Conservation (phyloP, 2,329 filamentous ascomycete genomes). For the Teratosphaeria zuluensis region DNA sequence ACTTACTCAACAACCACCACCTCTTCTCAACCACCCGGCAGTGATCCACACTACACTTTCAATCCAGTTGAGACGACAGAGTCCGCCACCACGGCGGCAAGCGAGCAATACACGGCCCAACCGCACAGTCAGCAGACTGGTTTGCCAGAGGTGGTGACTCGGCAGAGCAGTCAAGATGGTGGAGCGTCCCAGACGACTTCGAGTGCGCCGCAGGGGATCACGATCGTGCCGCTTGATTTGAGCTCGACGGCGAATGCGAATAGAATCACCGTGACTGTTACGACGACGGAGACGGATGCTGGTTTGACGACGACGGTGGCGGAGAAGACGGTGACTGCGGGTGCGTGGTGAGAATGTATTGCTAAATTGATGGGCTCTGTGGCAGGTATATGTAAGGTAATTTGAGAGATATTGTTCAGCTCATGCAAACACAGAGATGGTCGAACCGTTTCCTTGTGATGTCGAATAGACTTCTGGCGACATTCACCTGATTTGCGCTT, state of each 20-base stretch:
- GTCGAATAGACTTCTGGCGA: conserved; percentile 29
- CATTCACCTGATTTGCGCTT: conserved; percentile 32
- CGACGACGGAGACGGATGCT: conserved; percentile 9
- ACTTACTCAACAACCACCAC: not conserved
- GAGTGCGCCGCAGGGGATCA: conserved; percentile 12
- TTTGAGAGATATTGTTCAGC: too few relatives aligned
- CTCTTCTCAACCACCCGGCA: not conserved
- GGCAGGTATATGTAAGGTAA: too few relatives aligned
- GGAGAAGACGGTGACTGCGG: conserved; percentile 11
- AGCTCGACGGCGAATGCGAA: not conserved
- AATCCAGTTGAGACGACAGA: not conserved
- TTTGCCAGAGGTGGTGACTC: conserved; percentile 5
- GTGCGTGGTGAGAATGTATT: not conserved
- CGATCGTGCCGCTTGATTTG: conserved; percentile 16
- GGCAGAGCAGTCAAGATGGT: not conserved
- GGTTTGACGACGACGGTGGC: conserved; percentile 9
- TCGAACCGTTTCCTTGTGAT: too few relatives aligned
- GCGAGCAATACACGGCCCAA: not conserved
- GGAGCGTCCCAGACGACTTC: conserved; percentile 1
- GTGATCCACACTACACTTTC: not conserved
- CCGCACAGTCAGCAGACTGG: not conserved
- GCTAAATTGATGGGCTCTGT: too few relatives aligned
- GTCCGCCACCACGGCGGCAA: too few relatives aligned
- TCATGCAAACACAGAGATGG: too few relatives aligned
- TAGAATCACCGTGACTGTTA: conserved; percentile 11